A percentile compares a stretch with the other conserved stretches of the same genome.
phyloP scores from a whole-genome alignment of 176 grass and related monocot genomes.

The Musa acuminata region DNA sequence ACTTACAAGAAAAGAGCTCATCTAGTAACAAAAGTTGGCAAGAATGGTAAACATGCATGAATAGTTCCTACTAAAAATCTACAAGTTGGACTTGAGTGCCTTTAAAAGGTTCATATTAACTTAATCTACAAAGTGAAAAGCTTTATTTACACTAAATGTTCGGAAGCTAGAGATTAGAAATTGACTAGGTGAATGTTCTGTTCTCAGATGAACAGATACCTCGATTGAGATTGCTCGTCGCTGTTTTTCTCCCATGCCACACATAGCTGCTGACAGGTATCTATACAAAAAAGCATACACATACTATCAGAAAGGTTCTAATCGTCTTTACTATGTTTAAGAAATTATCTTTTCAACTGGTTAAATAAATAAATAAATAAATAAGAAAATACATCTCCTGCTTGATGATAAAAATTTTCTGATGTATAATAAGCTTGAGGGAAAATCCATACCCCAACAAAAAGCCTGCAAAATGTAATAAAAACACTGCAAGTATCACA shows the following conservation, averaged over 20 bases:
- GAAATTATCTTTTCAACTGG: not conserved
- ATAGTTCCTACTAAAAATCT: too few species aligned
- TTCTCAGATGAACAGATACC: slow-evolving; percentile 26
- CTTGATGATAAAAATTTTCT: not conserved
- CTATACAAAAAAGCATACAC: slow-evolving; percentile 22
- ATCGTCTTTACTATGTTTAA: slow-evolving; percentile 3
- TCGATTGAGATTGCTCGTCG: slow-evolving; percentile 77
- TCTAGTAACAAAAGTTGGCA: too few species aligned
- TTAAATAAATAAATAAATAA: not conserved
- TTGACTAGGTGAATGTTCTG: not conserved
- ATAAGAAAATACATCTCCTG: not conserved
- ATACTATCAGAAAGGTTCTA: not conserved
- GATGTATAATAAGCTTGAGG: not conserved
- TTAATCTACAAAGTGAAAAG: not conserved
- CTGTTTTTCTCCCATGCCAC: slow-evolving; percentile 66
- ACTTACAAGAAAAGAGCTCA: too few species aligned
- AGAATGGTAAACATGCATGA: too few species aligned
- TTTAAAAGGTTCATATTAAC: not conserved
- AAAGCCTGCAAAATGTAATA: slow-evolving; percentile 70
- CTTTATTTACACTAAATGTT: not conserved
- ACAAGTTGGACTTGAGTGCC: too few species aligned
- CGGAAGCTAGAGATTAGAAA: slow-evolving; percentile 3
- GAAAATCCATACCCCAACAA: slow-evolving; percentile 41
- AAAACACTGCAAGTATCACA: slow-evolving; percentile 47
- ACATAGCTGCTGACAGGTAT: slow-evolving; percentile 44